A percentile compares a stretch with the other conserved stretches of the same genome.
phyloP scores from a whole-genome alignment of 2,329 filamentous ascomycete genomes.

The Scleromitrula shiraiana region DNA sequence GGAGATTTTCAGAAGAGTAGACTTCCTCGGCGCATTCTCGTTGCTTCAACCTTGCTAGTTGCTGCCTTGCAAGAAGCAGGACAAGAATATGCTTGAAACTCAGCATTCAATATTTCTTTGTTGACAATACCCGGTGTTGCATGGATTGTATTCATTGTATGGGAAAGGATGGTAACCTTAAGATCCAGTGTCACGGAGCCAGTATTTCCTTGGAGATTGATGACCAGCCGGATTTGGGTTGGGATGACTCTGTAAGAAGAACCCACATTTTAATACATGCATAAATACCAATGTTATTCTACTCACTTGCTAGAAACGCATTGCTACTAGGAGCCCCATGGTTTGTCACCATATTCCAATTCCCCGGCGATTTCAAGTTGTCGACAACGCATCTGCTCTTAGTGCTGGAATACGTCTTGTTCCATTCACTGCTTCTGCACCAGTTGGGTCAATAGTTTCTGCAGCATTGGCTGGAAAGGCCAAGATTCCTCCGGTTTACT shows the following conservation, averaged over 20 bases:
- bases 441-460: background rate
- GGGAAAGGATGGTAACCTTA: slow-evolving; percentile 22
- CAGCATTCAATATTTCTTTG: too few relatives aligned
- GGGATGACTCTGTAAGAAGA: slow-evolving; percentile 14
- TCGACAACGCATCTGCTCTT: slow-evolving; percentile 8
- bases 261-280: too few relatives aligned
- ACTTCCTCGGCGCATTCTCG: too few relatives aligned
- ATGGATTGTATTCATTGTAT: slow-evolving; percentile 28
- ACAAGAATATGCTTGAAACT: too few relatives aligned
- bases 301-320: background rate
- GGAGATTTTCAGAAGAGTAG: too few relatives aligned
- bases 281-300: too few relatives aligned
- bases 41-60: too few relatives aligned
- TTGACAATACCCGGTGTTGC: too few relatives aligned
- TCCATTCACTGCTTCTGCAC: background rate
- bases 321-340: background rate
- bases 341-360: slow-evolving; percentile 11
- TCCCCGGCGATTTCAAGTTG: slow-evolving; percentile 11
- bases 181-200: slow-evolving; percentile 11
- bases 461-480: background rate
- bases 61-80: too few relatives aligned
- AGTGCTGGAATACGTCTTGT: background rate
- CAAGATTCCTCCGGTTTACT: background rate
- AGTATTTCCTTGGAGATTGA: slow-evolving; percentile 12
- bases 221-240: slow-evolving; percentile 12